Evolutionary conservation across 768 basidiomycete species (phyloP).

Genomic region (Suillus plorans): DNA sequence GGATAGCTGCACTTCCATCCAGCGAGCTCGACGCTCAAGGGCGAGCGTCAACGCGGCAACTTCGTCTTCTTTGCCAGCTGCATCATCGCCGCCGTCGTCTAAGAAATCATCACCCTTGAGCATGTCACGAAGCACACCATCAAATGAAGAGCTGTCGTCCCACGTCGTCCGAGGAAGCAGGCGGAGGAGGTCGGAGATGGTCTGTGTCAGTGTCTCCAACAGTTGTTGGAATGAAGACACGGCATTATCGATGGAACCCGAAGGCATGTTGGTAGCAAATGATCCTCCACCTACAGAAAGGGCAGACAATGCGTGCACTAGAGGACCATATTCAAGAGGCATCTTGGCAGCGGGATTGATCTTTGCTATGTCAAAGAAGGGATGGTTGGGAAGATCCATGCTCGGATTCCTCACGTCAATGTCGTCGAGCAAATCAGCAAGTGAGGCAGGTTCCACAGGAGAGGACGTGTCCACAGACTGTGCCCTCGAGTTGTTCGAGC

Average conservation of each 20-base stretch:
- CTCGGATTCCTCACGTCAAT: conserved; percentile 59
- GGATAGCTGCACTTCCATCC: conserved; percentile 91
- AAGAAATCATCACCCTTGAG: conserved; percentile 85
- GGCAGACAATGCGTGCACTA: conserved; percentile 84
- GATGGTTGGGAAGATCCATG: conserved; percentile 66
- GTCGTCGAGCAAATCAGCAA: conserved; percentile 68
- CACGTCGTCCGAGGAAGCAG: conserved; percentile 86
- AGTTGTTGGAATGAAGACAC: conserved; percentile 89
- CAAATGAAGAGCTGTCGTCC: conserved; percentile 89
- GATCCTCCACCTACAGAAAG: conserved; percentile 84
- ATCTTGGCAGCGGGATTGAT: conserved; percentile 76
- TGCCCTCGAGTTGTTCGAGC: conserved; percentile 57
- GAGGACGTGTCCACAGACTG: conserved; percentile 55
- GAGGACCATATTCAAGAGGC: conserved; percentile 80
- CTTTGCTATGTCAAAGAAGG: conserved; percentile 73
- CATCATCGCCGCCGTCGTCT: conserved; percentile 69
- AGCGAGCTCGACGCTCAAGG: conserved; percentile 84
- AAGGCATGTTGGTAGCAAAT: conserved; percentile 75
- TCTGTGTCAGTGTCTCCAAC: conserved; percentile 85
- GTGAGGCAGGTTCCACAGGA: conserved; percentile 46
- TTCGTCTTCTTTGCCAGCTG: conserved; percentile 72
- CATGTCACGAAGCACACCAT: conserved; percentile 85
- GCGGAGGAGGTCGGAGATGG: conserved; percentile 82
- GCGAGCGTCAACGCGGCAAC: conserved; percentile 81
- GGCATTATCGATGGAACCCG: conserved; percentile 87